Base-by-base conservation (phyloP, 805 yeast species). In the Debaryomyces prosopidis region DNA sequence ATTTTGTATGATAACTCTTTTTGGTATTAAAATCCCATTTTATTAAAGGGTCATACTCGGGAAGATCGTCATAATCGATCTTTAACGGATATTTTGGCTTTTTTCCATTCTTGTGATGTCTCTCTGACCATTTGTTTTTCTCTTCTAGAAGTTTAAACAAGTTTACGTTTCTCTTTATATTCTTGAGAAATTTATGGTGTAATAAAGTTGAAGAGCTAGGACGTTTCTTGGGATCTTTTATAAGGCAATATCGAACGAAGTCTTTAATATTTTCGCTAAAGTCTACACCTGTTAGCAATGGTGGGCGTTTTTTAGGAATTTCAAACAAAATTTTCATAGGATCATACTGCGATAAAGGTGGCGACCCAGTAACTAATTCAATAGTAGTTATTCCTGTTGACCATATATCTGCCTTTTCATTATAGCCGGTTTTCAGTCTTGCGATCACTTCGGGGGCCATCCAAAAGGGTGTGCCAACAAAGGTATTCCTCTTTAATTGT, bases 361-460 rank as follows among this genome's bases (percentile, higher is more conserved):
- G 96, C 8, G 74, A 66, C 0, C 97, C 98, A 3, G 83, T 81
- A 1, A 87, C 76, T 39, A 94, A 69, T 65, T 94, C 99, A 56
- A 88, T 86, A 1, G 88, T 82, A 0, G 98, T 91, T 42, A 94
- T 92, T 0, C 99, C 99, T 17, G 90, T 71, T 0, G 97, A 89
- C 99, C 99, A 94, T 43, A 94, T 87, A 60, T 94, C 99, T 1
- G 90, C 96, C 57, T 86, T 87, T 50, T 84, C 87, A 58, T 87
- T 78, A 63, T 94, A 90, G 0, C 94, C 96, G 8, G 67, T 62
- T 44, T 35, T 67, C 40, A 44, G 41, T 42, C 77, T 62, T 4
- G 73, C 62, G 36, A 94, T 86, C n/a, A 92, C 87, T 62, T 94
- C 99, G 0, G 99, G 99, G 0, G 99, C 99, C 98, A 92, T 91